Evolutionary conservation across 176 grass and related monocot genomes (phyloP).

Genomic region (Oryza longistaminata): DNA sequence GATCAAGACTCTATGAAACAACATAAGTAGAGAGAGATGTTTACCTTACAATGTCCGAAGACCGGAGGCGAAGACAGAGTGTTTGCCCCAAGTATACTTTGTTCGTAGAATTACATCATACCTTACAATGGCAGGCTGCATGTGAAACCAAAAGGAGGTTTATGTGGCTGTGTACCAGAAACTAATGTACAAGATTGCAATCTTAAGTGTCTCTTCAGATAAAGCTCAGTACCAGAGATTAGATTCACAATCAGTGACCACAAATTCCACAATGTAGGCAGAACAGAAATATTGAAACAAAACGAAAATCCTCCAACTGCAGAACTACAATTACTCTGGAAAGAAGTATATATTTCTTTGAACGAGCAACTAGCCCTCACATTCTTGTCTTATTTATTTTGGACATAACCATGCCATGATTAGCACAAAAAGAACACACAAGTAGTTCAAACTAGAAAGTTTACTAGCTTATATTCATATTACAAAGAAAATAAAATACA

Average conservation of each 20-base stretch:
- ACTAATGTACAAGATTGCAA: constrained; percentile 25
- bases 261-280: constrained; percentile 11
- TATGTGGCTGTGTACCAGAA: constrained; percentile 25
- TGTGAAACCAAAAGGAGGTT: constrained; percentile 29
- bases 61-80: constrained; percentile 7
- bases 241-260: constrained; percentile 18
- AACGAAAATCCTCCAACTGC: neutral
- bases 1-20: constrained; percentile 25
- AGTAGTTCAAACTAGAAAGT: neutral
- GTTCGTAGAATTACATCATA: constrained; percentile 40
- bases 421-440: neutral
- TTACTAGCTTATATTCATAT: constrained; percentile 1
- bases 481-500: constrained; percentile 13
- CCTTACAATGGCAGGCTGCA: constrained; percentile 9
- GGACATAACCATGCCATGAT: constrained; percentile 4
- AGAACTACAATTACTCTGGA: neutral
- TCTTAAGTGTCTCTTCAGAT: constrained; percentile 23
- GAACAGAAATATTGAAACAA: constrained; percentile 11
- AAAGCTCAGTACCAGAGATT: constrained; percentile 21
- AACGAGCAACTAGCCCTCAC: neutral
- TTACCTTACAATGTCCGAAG: constrained; percentile 30
- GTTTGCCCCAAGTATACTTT: constrained; percentile 26
- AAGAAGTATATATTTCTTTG: neutral
- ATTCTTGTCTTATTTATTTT: neutral
- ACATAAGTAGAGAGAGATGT: constrained; percentile 19